These are phyloP conservation scores for Phanerochaete sordida DNA, from an alignment of 768 basidiomycete genomes.

Conservation along the genomic window DNA sequence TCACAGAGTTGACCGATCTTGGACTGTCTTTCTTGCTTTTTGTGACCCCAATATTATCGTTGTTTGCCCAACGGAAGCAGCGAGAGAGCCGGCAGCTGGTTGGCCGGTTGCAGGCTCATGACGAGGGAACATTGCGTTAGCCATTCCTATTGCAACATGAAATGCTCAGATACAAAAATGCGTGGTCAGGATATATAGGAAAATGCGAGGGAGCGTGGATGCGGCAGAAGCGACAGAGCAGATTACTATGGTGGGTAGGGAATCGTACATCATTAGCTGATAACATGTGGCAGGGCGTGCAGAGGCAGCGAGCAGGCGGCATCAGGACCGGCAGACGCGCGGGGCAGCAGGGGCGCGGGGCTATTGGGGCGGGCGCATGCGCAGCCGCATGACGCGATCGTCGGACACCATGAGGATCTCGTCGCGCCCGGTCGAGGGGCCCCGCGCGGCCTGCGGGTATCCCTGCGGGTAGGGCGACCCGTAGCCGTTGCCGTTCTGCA, in stretches of 20 bases:
- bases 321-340: not conserved
- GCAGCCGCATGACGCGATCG: constrained; percentile 72
- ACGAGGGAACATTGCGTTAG: not conserved
- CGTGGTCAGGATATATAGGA: constrained; percentile 12
- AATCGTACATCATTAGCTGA: not conserved
- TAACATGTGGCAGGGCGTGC: not conserved
- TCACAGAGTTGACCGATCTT: no score
- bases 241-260: not conserved
- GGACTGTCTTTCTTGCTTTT: no score
- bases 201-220: not conserved
- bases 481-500: constrained; percentile 24
- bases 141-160: constrained; percentile 8
- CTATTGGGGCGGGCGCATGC: not conserved
- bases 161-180: constrained; percentile 12
- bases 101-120: not conserved
- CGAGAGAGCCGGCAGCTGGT: not conserved
- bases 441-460: constrained; percentile 37
- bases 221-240: not conserved
- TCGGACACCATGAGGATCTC: constrained; percentile 92
- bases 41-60: no score
- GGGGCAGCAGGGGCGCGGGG: constrained; percentile 14
- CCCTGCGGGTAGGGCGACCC: constrained; percentile 35
- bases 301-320: constrained; percentile 10
- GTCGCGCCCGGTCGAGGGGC: constrained; percentile 56
- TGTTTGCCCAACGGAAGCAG: no score